Evolutionary conservation across 2,329 filamentous ascomycete species (phyloP), one percentile per base, ranked within the genome.

Genomic region (Claviceps sp.): DNA sequence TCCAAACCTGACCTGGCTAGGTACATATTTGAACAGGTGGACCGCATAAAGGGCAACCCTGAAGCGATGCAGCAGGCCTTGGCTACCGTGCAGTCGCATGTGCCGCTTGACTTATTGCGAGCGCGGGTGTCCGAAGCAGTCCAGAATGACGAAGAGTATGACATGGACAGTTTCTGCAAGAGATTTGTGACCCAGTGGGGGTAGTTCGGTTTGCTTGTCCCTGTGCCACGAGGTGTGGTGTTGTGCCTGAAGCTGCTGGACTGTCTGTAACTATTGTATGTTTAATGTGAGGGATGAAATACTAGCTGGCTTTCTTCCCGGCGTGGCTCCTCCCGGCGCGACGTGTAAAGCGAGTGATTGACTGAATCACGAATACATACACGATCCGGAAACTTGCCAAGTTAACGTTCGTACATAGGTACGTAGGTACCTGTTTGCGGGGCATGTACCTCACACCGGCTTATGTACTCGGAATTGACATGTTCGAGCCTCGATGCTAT

Each of bases 211-310:
- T 43, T 45, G 14, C 37, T 43, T 52, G 22, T 16, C 34, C 4
- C 26, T 29, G 20, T 23, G 5, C 47, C 20, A 44, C 20, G 8
- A 20, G 37, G 29, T 29, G 11, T 47, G 29, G 26, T 38, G 39
- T 44, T 8, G 44, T 40, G 37, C 38, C 8, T 39, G 43, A 36
- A 44, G 17, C 44, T 13, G 22, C 37, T 22, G 49, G 14, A 29
- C 38, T 42, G n/a, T 23, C 23, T 51, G 44, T 47, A 46, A 29
- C 40, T 39, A 22, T 45, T 45, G 34, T 47, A 51, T 47, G 44
- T 42, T 29, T 46, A 51, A 44, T 36, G 23, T 46, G 16, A 45
- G 17, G 36, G 23, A 42, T 16, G 44, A 36, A 34, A 47, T 51
- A 6, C 45, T 11, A 20, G 22, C 45, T 16, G 29, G 34, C 34